Evolutionary conservation across 371 early-diverging fungal genomes (phyloP).

Genomic region (Rhizopus stolonifer): DNA sequence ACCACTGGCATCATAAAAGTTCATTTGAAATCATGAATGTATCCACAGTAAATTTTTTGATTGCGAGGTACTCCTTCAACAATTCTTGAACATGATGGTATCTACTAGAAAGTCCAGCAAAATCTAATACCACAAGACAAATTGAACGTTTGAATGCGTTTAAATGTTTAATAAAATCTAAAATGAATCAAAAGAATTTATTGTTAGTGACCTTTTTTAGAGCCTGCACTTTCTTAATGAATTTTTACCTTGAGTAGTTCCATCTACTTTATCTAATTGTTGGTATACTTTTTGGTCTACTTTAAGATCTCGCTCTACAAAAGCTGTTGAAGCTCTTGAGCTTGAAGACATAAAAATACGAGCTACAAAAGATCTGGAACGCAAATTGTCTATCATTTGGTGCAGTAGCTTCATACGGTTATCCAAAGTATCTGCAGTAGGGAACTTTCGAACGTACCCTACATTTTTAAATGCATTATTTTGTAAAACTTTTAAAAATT

Average conservation of each 20-base stretch:
- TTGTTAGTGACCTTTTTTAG: slow-evolving; percentile 1
- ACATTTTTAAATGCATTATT: slow-evolving; percentile 8
- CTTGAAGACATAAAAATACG: slow-evolving; percentile 13
- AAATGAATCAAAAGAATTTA: slow-evolving; percentile 3
- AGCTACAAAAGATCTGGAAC: slow-evolving; percentile 6
- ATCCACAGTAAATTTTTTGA: slow-evolving; percentile 9
- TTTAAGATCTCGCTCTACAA: slow-evolving; percentile 1
- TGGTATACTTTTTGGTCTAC: slow-evolving; percentile 3
- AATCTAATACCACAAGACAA: slow-evolving; percentile 16
- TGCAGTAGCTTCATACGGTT: slow-evolving; percentile 6
- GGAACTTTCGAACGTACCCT: slow-evolving; percentile 3
- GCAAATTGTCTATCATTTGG: slow-evolving; percentile 11
- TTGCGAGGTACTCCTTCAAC: slow-evolving; percentile 6
- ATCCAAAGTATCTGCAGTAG: slow-evolving; percentile 5
- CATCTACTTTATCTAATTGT: slow-evolving; percentile 2
- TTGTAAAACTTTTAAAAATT: slow-evolving; percentile 5
- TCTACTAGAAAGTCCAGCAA: slow-evolving; percentile 17
- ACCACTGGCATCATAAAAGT: slow-evolving; percentile 8
- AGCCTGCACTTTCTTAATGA: neutral
- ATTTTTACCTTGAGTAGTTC: slow-evolving; percentile 3
- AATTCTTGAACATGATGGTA: slow-evolving; percentile 13
- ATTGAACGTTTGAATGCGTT: slow-evolving; percentile 11
- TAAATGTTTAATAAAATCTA: slow-evolving; percentile 10
- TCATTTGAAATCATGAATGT: slow-evolving; percentile 8
- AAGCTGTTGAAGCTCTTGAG: slow-evolving; percentile 14